Evolutionary conservation across 805 yeast species (phyloP).

Genomic region (Sugiyamaella qingdaonensis): DNA sequence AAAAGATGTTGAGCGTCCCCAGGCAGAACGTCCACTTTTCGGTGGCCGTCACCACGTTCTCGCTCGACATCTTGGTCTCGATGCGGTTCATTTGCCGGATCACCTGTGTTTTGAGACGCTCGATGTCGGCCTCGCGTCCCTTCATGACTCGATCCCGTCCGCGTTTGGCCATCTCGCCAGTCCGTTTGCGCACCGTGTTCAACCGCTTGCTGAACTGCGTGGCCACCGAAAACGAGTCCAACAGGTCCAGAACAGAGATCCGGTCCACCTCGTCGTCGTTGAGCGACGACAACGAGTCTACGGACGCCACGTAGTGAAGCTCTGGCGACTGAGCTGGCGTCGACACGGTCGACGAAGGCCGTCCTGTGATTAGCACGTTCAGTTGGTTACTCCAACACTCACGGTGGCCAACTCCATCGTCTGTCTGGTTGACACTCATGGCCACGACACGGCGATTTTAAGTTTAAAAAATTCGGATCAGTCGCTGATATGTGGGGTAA

Average conservation of each 20-base stretch:
- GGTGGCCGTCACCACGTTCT: slow-evolving; percentile 37
- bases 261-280: slow-evolving; percentile 23
- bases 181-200: slow-evolving; percentile 24
- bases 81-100: slow-evolving; percentile 28
- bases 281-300: slow-evolving; percentile 17
- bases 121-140: slow-evolving; percentile 32
- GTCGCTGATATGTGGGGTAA: too few relatives aligned
- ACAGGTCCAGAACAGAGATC: slow-evolving; percentile 32
- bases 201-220: slow-evolving; percentile 26
- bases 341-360: slow-evolving; percentile 1
- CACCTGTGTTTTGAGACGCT: slow-evolving; percentile 25
- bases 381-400: not conserved
- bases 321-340: slow-evolving; percentile 13
- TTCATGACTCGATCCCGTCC: slow-evolving; percentile 25
- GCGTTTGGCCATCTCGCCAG: slow-evolving; percentile 28
- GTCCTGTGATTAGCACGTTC: not conserved
- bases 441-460: not conserved
- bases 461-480: too few relatives aligned
- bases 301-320: slow-evolving; percentile 14
- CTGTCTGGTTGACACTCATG: not conserved
- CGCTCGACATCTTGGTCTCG: slow-evolving; percentile 26
- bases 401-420: not conserved
- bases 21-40: slow-evolving; percentile 81
- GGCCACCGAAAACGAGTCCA: slow-evolving; percentile 31
- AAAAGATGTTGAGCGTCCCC: slow-evolving; percentile 62